These are phyloP conservation scores for Globisporangium megalacanthum DNA, from an alignment of 352 stramenopile genomes.

Conservation along the genomic window DNA sequence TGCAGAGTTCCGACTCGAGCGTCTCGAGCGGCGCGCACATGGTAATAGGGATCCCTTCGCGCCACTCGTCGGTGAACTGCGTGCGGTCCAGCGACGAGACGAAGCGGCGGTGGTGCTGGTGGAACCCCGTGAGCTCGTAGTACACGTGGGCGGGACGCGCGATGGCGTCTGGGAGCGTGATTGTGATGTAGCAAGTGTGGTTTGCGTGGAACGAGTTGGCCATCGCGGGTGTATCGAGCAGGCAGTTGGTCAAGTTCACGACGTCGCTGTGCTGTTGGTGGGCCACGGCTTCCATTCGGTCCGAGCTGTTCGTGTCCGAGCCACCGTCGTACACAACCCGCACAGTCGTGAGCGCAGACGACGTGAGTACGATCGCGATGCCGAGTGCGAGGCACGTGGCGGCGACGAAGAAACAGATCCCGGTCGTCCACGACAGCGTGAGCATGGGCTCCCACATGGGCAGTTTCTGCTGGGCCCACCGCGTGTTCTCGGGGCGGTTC, in stretches of 20 bases:
- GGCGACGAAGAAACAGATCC: slow-evolving; percentile 40
- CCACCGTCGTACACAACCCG: slow-evolving; percentile 61
- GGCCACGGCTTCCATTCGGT: slow-evolving; percentile 15
- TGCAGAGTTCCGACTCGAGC: slow-evolving; percentile 28
- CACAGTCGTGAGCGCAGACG: slow-evolving; percentile 39
- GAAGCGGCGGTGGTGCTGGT: slow-evolving; percentile 73
- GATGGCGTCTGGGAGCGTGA: slow-evolving; percentile 49
- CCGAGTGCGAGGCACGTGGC: slow-evolving; percentile 40
- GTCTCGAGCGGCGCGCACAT: slow-evolving; percentile 49
- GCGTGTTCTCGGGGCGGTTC: slow-evolving; percentile 50
- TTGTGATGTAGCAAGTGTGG: slow-evolving; percentile 63
- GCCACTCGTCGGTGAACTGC: slow-evolving; percentile 63
- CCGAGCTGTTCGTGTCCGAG: slow-evolving; percentile 17
- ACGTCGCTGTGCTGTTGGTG: slow-evolving; percentile 33
- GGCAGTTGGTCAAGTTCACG: slow-evolving; percentile 41
- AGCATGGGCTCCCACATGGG: slow-evolving; percentile 73
- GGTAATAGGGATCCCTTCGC: slow-evolving; percentile 25
- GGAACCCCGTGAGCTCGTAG: slow-evolving; percentile 60
- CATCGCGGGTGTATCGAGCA: slow-evolving; percentile 23
- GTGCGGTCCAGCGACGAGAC: slow-evolving; percentile 59
- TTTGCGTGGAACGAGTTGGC: slow-evolving; percentile 69
- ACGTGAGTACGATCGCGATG: slow-evolving; percentile 41
- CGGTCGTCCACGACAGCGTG: slow-evolving; percentile 57
- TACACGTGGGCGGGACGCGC: slow-evolving; percentile 34
- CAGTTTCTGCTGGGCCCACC: slow-evolving; percentile 61